phyloP scores from a whole-genome alignment of 768 basidiomycete genomes.

The Hypholoma fasciculare region DNA sequence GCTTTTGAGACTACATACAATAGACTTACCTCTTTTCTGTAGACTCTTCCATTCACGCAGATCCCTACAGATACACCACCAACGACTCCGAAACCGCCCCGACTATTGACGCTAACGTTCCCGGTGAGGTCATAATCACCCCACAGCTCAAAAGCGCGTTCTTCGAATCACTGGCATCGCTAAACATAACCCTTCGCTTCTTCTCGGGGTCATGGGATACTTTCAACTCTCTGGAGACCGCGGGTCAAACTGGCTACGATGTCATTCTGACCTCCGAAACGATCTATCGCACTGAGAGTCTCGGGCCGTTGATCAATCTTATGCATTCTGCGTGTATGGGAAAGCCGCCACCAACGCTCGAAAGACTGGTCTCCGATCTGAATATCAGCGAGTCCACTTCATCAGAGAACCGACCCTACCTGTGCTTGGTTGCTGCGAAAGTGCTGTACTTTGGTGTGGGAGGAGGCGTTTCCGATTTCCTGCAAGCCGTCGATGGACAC shows the following conservation, averaged over 20 bases:
- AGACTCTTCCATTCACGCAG: conserved; percentile 67
- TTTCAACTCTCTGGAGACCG: conserved; percentile 37
- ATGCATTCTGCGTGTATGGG: conserved; percentile 39
- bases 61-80: conserved; percentile 38
- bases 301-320: conserved; percentile 58
- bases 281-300: conserved; percentile 73
- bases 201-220: conserved; percentile 81
- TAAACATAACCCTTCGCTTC: conserved; percentile 66
- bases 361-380: conserved; percentile 8
- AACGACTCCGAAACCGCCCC: conserved; percentile 28
- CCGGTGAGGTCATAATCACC: conserved; percentile 69
- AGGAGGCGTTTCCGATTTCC: conserved; percentile 79
- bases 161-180: conserved; percentile 48
- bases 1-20: not conserved
- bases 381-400: not conserved
- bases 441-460: conserved; percentile 95
- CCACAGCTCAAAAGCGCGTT: conserved; percentile 67
- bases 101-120: conserved; percentile 28
- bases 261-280: conserved; percentile 90
- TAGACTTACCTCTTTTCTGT: conserved; percentile 1
- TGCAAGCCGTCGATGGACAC: conserved; percentile 46
- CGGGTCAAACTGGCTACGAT: conserved; percentile 50
- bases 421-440: conserved; percentile 87
- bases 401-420: conserved; percentile 11
- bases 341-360: not conserved